Conservation (phyloP, 768 basidiomycete species). For the Termitomyces sp. region DNA sequence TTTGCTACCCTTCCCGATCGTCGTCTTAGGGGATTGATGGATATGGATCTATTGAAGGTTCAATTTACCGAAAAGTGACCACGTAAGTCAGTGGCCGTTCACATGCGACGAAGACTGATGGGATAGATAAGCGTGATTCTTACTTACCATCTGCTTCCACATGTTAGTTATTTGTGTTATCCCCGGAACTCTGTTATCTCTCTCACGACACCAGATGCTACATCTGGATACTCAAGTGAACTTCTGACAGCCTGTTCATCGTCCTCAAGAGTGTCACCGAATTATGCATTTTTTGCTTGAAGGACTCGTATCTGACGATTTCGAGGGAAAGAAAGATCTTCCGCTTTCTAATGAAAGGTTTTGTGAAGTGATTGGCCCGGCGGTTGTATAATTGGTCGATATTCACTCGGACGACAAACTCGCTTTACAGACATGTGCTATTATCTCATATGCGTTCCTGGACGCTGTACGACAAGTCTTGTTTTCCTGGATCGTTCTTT, state of each 20-base stretch:
- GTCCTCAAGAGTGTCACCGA: background rate
- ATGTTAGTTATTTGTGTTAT: background rate
- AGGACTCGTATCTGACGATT: background rate
- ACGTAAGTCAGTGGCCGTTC: background rate
- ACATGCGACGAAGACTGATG: background rate
- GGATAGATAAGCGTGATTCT: background rate
- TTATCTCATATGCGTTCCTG: no score
- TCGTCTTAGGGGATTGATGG: background rate
- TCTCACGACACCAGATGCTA: background rate
- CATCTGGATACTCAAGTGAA: background rate
- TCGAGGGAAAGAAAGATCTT: background rate
- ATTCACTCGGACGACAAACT: no score
- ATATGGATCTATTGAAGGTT: background rate
- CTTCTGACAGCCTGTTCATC: background rate
- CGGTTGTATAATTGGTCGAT: no score
- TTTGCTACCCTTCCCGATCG: background rate
- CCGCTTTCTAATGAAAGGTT: background rate
- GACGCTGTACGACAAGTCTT: no score
- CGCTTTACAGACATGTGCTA: no score
- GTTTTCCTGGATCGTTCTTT: no score
- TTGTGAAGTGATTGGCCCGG: no score
- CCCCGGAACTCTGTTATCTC: background rate
- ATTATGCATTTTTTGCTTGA: background rate
- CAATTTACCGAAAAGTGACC: background rate
- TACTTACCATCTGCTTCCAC: background rate